phyloP scores from a whole-genome alignment of 2,329 filamentous ascomycete species.

The Cladosporium sp. region DNA sequence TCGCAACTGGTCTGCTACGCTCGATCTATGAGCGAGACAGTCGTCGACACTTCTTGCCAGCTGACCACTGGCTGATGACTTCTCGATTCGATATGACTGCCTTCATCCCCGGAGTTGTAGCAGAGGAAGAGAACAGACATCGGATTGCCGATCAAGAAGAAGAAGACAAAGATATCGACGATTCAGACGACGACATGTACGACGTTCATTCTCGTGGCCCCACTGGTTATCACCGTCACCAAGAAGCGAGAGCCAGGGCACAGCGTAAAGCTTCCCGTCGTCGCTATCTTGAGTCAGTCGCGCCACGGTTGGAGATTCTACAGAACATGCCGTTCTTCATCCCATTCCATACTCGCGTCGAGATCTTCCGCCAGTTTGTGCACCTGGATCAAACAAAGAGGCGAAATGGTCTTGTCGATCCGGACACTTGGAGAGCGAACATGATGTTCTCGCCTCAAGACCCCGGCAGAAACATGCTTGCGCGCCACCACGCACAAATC shows the following conservation, averaged over 20 bases:
- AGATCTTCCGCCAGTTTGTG: constrained; percentile 94
- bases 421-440: constrained; percentile 67
- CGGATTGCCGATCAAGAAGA: constrained; percentile 62
- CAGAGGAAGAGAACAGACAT: constrained; percentile 76
- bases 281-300: constrained; percentile 71
- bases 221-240: constrained; percentile 17
- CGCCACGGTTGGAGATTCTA: constrained; percentile 82
- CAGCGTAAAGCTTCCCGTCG: constrained; percentile 65
- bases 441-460: constrained; percentile 30
- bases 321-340: constrained; percentile 98
- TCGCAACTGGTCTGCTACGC: constrained; percentile 74
- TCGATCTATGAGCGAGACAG: constrained; percentile 95
- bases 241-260: constrained; percentile 58
- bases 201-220: constrained; percentile 1
- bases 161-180: constrained; percentile 47
- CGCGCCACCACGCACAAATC: constrained; percentile 70
- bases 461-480: constrained; percentile 42
- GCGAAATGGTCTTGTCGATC: constrained; percentile 63
- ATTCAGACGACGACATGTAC: constrained; percentile 38
- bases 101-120: constrained; percentile 81
- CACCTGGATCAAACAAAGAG: constrained; percentile 70
- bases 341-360: constrained; percentile 84
- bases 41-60: constrained; percentile 73
- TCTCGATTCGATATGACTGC: constrained; percentile 79
- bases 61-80: constrained; percentile 93